Base-by-base conservation (phyloP, 2,329 filamentous ascomycete genomes). In the Fonsecaea erecta region DNA sequence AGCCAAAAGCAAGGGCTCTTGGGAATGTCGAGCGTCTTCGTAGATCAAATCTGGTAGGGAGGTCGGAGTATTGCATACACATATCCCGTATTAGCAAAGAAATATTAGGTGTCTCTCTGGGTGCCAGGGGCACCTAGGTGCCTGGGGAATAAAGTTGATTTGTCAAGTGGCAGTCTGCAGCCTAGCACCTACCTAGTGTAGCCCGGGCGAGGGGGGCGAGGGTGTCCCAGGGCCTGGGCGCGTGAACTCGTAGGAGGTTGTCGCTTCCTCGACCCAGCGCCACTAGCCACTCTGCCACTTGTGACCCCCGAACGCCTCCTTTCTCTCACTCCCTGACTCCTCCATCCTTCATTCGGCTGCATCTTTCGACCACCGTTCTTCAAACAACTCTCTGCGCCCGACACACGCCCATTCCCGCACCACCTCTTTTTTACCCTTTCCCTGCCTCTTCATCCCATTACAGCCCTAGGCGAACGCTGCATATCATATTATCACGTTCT, bases 271-370 rank as follows among this genome's bases (percentile, higher is more conserved):
- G 2, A 18, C 24, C 18, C 52, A 14, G 28, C 18, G 52, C 16
- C 52, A 53, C 28, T 53, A 35, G 26, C 32, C 32, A 53, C 52
- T 53, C 12, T 30, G 52, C n/a, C 52, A 52, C 48, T n/a, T 12
- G 14, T 28, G 24, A 52, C 52, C 52, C 3, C 26, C 52, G 28
- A 53, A 53, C 16, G 28, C 52, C 52, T 53, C 52, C 52, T 53
- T 53, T 35, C 52, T 53, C 32, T 53, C 26, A 24, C 52, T 53
- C 52, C 43, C 43, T 48, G 43, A 24, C 18, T 26, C 40, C 40
- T 46, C 43, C 43, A 48, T 46, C 40, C 2, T 24, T 16, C 43
- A 26, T 48, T 9, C 43, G 18, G 9, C 43, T 53, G 12, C 26
- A 30, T 28, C 26, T 16, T 53, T 53, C 52, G 26, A 51, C 34